Percentiles rank a stretch among this genome's conserved stretches.
Conservation (phyloP, 805 yeast genomes). For the Pichia californica region DNA sequence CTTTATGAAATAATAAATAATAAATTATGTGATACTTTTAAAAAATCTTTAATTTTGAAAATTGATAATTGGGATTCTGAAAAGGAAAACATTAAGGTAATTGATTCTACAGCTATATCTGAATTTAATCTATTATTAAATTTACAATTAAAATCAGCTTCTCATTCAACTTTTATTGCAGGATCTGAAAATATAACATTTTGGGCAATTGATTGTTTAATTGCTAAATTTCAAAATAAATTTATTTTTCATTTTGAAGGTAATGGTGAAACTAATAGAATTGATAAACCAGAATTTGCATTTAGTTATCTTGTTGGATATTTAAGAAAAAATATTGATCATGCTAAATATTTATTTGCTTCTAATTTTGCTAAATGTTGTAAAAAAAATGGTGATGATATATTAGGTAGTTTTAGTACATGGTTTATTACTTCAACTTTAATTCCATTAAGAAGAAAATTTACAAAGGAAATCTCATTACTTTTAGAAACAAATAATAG, state of each 20-base stretch:
- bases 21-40: neutral
- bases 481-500: constrained; percentile 30
- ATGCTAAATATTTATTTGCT: constrained; percentile 28
- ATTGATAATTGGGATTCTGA: neutral
- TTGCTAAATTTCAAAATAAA: constrained; percentile 40
- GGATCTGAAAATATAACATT: constrained; percentile 34
- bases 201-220: constrained; percentile 46
- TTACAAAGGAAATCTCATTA: constrained; percentile 20
- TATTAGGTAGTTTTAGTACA: constrained; percentile 18
- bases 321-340: constrained; percentile 25
- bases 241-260: constrained; percentile 58
- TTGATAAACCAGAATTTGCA: constrained; percentile 70
- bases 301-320: constrained; percentile 44
- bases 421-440: constrained; percentile 43
- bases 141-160: neutral
- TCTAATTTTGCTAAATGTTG: neutral
- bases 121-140: neutral
- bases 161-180: constrained; percentile 27
- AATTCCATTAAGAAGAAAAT: constrained; percentile 40
- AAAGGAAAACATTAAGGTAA: neutral
- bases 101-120: neutral
- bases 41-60: neutral
- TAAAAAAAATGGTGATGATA: neutral
- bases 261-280: constrained; percentile 50
- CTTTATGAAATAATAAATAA: neutral